Conservation (phyloP, 331 rosid genomes). For the Quercus phellos region DNA sequence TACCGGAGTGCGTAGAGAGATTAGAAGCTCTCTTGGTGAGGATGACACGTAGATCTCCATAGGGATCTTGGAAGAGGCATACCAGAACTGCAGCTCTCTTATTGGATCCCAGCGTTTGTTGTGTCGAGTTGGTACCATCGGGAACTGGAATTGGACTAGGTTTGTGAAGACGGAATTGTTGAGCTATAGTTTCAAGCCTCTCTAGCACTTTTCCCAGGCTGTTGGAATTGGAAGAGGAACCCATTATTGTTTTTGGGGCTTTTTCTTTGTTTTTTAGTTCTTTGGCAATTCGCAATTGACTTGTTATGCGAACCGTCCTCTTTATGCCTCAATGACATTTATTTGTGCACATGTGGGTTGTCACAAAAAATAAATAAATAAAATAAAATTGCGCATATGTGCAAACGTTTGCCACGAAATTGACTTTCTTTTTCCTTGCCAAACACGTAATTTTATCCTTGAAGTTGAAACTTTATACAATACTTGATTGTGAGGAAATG, state of each 20-base stretch:
- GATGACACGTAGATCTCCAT: conserved; percentile 51
- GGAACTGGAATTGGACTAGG: background rate
- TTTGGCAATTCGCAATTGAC: too few relatives aligned
- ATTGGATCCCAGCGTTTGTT: conserved; percentile 9
- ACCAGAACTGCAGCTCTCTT: conserved; percentile 66
- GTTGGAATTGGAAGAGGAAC: conserved; percentile 20
- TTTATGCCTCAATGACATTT: too few relatives aligned
- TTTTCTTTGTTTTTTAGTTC: background rate
- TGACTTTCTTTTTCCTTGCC: too few relatives aligned
- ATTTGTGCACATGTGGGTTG: too few relatives aligned
- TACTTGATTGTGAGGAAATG: too few relatives aligned
- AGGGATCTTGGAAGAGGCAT: conserved; percentile 49
- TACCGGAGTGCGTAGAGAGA: conserved; percentile 54
- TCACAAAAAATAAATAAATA: too few relatives aligned
- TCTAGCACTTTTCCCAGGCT: conserved; percentile 12
- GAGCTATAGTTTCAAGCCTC: conserved; percentile 45
- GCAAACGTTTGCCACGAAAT: too few relatives aligned
- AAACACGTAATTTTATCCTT: too few relatives aligned
- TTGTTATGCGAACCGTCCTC: too few relatives aligned
- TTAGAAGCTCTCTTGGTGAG: conserved; percentile 73
- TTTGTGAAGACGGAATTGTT: conserved; percentile 23
- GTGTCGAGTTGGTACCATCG: background rate
- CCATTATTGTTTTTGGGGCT: background rate
- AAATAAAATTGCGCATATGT: too few relatives aligned
- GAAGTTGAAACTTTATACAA: too few relatives aligned